Evolutionary conservation across 176 grass and related monocot species (phyloP).

Genomic region (Luzula sylvatica): DNA sequence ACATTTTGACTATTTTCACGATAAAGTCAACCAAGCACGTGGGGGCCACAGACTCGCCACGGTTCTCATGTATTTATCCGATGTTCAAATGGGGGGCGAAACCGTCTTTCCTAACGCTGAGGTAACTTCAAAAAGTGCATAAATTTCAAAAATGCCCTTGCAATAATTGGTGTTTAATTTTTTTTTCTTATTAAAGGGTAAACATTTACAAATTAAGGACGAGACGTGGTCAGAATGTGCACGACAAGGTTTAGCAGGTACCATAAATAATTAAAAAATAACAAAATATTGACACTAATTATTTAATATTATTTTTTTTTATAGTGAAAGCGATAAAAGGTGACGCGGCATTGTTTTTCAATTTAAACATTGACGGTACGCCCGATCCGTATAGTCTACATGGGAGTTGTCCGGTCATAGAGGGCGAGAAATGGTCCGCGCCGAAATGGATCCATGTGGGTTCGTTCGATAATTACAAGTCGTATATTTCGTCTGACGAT

Average conservation of each 20-base stretch:
- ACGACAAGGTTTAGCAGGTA: conserved; percentile 34
- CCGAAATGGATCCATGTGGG: conserved; percentile 43
- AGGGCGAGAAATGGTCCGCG: conserved; percentile 49
- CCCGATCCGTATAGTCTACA: conserved; percentile 30
- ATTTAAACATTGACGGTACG: conserved; percentile 23
- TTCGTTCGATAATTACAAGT: conserved; percentile 22
- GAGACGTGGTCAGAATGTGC: conserved; percentile 44
- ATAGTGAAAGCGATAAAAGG: conserved; percentile 35
- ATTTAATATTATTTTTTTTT: not conserved
- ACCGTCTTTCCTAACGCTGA: conserved; percentile 26
- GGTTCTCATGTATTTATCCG: conserved; percentile 52
- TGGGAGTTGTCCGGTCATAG: conserved; percentile 35
- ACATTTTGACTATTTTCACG: conserved; percentile 45
- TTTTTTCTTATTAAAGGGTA: conserved; percentile 13
- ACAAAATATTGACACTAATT: not conserved
- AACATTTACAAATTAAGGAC: conserved; percentile 28
- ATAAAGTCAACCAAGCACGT: conserved; percentile 10
- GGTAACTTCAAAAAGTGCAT: conserved; percentile 1
- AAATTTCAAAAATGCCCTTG: no score
- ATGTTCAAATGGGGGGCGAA: conserved; percentile 25
- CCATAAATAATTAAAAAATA: not conserved
- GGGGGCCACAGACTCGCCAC: conserved; percentile 44
- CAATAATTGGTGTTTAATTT: not conserved
- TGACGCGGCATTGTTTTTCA: conserved; percentile 43
- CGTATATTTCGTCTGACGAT: not conserved